A percentile compares a stretch with the other conserved stretches of the same genome.
Conservation (phyloP, 495 filamentous ascomycete genomes). For the Daldinia loculata region DNA sequence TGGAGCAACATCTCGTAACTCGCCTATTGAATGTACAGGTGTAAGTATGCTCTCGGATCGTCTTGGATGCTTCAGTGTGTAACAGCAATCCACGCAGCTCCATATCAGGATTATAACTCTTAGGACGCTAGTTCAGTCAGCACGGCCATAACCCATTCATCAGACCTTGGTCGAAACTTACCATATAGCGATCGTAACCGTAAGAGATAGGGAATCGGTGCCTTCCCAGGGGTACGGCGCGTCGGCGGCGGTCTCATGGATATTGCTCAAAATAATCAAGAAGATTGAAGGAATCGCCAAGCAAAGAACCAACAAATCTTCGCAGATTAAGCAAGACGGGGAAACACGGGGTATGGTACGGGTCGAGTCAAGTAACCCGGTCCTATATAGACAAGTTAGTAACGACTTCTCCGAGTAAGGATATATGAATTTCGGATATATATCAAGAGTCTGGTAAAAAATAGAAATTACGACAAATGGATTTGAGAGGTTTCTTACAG, state of each 20-base stretch:
- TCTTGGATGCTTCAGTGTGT: slow-evolving; percentile 15
- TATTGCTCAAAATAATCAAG: slow-evolving; percentile 18
- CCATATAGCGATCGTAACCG: slow-evolving; percentile 34
- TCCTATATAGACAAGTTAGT: slow-evolving; percentile 12
- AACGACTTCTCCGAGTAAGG: neutral
- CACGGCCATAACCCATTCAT: neutral
- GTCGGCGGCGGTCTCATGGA: neutral
- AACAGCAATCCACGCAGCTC: slow-evolving; percentile 37
- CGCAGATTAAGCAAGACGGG: slow-evolving; percentile 22
- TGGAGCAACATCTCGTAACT: slow-evolving; percentile 23
- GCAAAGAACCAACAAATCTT: slow-evolving; percentile 32
- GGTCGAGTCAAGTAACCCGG: slow-evolving; percentile 36
- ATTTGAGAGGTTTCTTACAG: slow-evolving; percentile 19
- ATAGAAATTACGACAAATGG: neutral
- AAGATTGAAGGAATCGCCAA: slow-evolving; percentile 36
- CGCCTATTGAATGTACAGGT: slow-evolving; percentile 22
- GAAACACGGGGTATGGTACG: slow-evolving; percentile 36
- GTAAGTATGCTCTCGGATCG: slow-evolving; percentile 9
- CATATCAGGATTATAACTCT: slow-evolving; percentile 31
- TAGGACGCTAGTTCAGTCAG: slow-evolving; percentile 19
- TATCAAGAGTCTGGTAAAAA: neutral
- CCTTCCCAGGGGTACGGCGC: slow-evolving; percentile 31
- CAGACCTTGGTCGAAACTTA: slow-evolving; percentile 6
- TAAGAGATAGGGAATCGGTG: slow-evolving; percentile 27
- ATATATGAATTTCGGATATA: neutral